phyloP scores from a whole-genome alignment of 2,329 filamentous ascomycete species.

The Botryotinia calthae region DNA sequence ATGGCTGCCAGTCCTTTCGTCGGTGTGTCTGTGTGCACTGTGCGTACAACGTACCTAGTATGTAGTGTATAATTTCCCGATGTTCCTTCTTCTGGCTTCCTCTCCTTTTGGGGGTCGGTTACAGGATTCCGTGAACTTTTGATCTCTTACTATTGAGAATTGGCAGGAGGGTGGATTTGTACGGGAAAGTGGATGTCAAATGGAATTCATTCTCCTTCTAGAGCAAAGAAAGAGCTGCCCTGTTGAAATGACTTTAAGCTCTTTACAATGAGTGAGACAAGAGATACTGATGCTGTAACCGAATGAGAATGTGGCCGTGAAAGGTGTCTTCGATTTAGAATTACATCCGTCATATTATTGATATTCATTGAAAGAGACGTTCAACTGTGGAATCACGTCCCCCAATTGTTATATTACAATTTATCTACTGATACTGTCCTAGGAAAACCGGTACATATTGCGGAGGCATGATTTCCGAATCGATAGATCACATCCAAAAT shows the following conservation, averaged over 20 bases:
- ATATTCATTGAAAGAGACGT: not conserved
- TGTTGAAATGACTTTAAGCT: not conserved
- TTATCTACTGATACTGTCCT: not conserved
- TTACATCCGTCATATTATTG: not conserved
- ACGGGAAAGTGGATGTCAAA: constrained; percentile 2
- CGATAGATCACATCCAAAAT: not conserved
- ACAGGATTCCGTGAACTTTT: not conserved
- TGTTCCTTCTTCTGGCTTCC: not conserved
- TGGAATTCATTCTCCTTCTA: constrained; percentile 12
- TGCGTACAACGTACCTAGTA: not conserved
- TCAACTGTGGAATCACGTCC: not conserved
- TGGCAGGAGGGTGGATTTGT: not conserved
- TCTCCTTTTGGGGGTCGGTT: not conserved
- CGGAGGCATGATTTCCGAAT: not conserved
- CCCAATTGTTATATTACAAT: not conserved
- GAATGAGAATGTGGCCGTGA: not conserved
- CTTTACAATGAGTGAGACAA: not conserved
- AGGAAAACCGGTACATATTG: not conserved
- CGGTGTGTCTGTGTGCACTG: not conserved
- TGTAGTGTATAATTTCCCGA: not conserved
- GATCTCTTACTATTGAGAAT: constrained; percentile 1
- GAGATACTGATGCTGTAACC: constrained; percentile 14
- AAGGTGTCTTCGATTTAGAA: constrained; percentile 2
- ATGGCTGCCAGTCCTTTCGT: not conserved
- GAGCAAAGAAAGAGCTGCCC: not conserved